Evolutionary conservation across 2,329 filamentous ascomycete genomes (phyloP), one percentile per base, ranked within the genome.

Genomic region (Bimuria novae-zelandiae): DNA sequence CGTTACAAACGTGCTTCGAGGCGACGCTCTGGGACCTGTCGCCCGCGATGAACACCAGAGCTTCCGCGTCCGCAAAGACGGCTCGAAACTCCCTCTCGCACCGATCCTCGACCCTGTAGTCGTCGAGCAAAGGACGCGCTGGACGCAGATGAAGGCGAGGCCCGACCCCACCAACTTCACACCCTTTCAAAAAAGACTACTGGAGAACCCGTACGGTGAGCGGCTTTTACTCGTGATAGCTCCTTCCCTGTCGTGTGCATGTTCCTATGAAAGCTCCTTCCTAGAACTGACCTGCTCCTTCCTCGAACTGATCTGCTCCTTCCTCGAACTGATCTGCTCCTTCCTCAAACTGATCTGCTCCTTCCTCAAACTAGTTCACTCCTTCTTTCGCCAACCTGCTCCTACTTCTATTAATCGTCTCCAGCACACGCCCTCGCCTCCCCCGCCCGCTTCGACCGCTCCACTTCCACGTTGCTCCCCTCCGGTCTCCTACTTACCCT

Each of bases 131-230:
- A 65, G 71, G 50, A 52, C 68, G 17, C 67, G 63, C 30, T 70
- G 74, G 60, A 72, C 71, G 51, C 68, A 75, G 33, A 75, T 76
- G 12, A 80, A 74, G 46, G 63, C 67, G 12, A 61, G 74, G 55
- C 77, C 71, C 37, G 78, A 78, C 52, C 62, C 68, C 0, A 72
- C 74, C 52, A 60, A 71, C 19, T 70, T 76, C 22, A 74, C 75
- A 2, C 72, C 78, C 2, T 83, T 90, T 54, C 83, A 87, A 63
- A 78, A 76, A 51, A 80, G 83, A 53, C 74, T 91, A 1, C 76
- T 75, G 25, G 78, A 78, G 32, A 92, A 89, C 59, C 78, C 86
- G 2, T 90, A 83, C 60, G 88, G 86, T 88, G 75, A 75, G 11
- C 33, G 25, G 7, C 36, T n/a, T n/a, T n/a, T n/a, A n/a, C n/a